A percentile compares a stretch with the other conserved stretches of the same genome.
Conservation (phyloP, 1,284 basidiomycete genomes). For the Puccinia hordei region DNA sequence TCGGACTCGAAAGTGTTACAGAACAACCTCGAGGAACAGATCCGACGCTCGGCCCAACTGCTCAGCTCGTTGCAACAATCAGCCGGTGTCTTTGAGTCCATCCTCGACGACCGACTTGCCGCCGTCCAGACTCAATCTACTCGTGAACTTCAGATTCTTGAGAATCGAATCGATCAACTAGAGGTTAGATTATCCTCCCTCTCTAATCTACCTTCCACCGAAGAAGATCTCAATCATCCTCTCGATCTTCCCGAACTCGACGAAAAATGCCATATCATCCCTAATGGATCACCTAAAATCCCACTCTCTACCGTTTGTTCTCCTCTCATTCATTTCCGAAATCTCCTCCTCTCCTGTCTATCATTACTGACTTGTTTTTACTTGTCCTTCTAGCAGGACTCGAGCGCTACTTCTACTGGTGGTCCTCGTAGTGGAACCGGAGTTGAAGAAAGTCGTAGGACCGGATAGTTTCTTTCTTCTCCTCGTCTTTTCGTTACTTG, state of each 20-base stretch:
- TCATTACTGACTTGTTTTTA: too few relatives aligned
- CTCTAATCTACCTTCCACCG: background rate
- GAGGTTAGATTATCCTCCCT: too few relatives aligned
- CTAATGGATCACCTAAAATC: background rate
- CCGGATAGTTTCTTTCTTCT: background rate
- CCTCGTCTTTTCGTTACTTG: background rate
- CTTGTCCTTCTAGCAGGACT: slow-evolving; percentile 3
- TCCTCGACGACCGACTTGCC: slow-evolving; percentile 44
- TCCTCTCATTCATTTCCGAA: background rate
- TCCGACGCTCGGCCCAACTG: slow-evolving; percentile 49
- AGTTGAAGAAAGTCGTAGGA: background rate
- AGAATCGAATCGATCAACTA: slow-evolving; percentile 47
- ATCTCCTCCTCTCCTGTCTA: background rate
- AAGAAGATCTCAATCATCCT: slow-evolving; percentile 5
- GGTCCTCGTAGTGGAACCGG: slow-evolving; percentile 4
- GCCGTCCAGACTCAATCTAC: slow-evolving; percentile 47
- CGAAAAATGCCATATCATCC: background rate
- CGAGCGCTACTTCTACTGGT: slow-evolving; percentile 7
- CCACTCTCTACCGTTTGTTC: background rate
- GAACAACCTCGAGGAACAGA: slow-evolving; percentile 53
- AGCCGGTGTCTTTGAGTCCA: slow-evolving; percentile 45
- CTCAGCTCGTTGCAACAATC: slow-evolving; percentile 53
- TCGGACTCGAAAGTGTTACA: slow-evolving; percentile 53
- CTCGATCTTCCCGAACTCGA: background rate
- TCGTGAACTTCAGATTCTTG: slow-evolving; percentile 49